Evolutionary conservation across 306 rosid genomes (phyloP).

Genomic region (Canavalia gladiata): DNA sequence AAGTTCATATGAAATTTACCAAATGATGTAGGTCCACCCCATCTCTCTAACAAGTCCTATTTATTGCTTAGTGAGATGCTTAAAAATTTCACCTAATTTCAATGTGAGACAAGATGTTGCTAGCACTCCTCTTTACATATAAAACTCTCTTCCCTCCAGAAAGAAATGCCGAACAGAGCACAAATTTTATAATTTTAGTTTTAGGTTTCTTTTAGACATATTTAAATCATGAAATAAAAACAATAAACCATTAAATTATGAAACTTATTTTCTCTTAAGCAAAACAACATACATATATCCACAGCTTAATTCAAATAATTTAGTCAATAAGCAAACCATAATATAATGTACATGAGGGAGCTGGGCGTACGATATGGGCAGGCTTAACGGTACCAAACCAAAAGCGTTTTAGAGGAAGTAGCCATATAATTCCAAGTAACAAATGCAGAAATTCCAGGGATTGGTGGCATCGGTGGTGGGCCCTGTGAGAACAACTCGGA

Average conservation of each 20-base stretch:
- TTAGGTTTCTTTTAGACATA: background rate
- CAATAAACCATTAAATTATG: background rate
- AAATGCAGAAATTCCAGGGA: slow-evolving; percentile 81
- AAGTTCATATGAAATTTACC: background rate
- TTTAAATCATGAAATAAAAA: background rate
- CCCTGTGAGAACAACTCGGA: slow-evolving; percentile 70
- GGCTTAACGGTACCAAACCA: slow-evolving; percentile 25
- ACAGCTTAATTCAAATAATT: slow-evolving; percentile 23
- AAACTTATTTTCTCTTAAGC: background rate
- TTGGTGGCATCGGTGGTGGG: slow-evolving; percentile 77
- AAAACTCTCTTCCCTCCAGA: background rate
- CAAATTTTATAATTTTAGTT: too few species aligned
- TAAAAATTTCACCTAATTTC: background rate
- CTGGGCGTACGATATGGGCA: background rate
- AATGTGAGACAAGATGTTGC: background rate
- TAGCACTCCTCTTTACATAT: background rate
- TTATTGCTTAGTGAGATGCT: background rate
- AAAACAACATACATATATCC: slow-evolving; percentile 8
- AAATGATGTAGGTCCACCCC: background rate
- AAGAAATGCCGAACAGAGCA: too few species aligned
- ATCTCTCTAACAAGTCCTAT: background rate
- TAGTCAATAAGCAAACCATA: background rate
- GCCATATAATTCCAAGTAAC: slow-evolving; percentile 89
- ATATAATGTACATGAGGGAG: slow-evolving; percentile 12
- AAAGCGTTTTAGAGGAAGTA: slow-evolving; percentile 63